Base-by-base conservation (phyloP, 2,329 filamentous ascomycete genomes). In the Coleophoma crateriformis region DNA sequence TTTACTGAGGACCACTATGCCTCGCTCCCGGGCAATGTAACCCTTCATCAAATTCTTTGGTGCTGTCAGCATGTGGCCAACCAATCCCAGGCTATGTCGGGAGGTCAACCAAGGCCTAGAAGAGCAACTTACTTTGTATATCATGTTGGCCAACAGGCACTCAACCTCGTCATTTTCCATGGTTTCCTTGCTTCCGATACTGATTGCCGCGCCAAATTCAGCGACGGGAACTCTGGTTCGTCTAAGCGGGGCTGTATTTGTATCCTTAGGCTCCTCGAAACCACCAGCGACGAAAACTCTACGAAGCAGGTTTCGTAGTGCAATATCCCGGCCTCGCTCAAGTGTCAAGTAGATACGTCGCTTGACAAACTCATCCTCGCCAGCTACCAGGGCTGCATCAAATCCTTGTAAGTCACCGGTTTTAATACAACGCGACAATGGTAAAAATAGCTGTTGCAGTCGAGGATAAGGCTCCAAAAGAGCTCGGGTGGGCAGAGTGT, bases 161-260 rank as follows among this genome's bases (percentile, higher is more conserved):
- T 99, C 95, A 4, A 97, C 91, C 68, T 99, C 94, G 64, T 99
- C 95, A 33, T 80, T 77, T 60, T 96, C 94, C 33, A 95, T 74
- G 33, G 75, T 71, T 63, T 87, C 76, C 57, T 71, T 71, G 57
- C 80, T 84, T 47, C 83, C 85, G 60, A 96, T 77, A 62, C 84
- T 84, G 52, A 97, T 80, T 7, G 90, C 95, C 7, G 90, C 88
- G 20, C 82, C 83, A 61, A 99, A 97, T 59, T 97, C 89, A 12
- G 79, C 76, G 13, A 96, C 78, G 0, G 89, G 86, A 33, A 99
- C 79, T 57, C 94, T 82, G 1, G 90, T 95, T 56, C 84, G 78
- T 35, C 84, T 79, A 33, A 87, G 71, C 1, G 81, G 78, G 3
- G 79, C 72, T 7, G 77, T 75, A 46, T 81, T 78, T 7, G 80